Conservation (phyloP, 1,284 basidiomycete genomes). For the Boletellus sp. region DNA sequence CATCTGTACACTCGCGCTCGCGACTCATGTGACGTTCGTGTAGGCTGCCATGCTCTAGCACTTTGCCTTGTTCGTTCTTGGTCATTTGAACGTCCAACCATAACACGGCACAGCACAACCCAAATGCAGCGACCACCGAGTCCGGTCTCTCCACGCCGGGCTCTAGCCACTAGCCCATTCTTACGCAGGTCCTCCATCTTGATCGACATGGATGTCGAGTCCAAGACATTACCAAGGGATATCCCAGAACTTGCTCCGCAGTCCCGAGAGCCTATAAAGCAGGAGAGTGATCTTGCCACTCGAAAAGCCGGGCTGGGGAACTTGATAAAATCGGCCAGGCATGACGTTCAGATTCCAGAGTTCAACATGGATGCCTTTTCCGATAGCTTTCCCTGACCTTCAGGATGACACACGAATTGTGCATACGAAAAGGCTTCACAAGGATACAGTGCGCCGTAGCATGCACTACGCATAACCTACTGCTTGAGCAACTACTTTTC, state of each 20-base stretch:
- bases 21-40: constrained; percentile 5
- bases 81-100: constrained; percentile 79
- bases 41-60: constrained; percentile 90
- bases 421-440: constrained; percentile 8
- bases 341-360: constrained; percentile 80
- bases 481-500: constrained; percentile 43
- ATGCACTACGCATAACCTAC: constrained; percentile 9
- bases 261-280: constrained; percentile 37
- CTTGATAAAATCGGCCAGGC: constrained; percentile 84
- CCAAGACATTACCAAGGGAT: constrained; percentile 54
- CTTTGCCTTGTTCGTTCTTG: constrained; percentile 84
- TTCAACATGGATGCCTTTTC: constrained; percentile 75
- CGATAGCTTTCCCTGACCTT: constrained; percentile 14
- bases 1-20: not conserved
- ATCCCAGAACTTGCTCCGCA: constrained; percentile 41
- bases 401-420: constrained; percentile 3
- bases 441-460: constrained; percentile 13
- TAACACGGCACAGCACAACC: constrained; percentile 16
- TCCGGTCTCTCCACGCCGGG: constrained; percentile 40
- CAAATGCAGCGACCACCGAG: constrained; percentile 33
- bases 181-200: constrained; percentile 67
- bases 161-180: constrained; percentile 53
- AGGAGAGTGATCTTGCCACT: constrained; percentile 55
- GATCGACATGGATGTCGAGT: constrained; percentile 84
- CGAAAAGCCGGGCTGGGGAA: constrained; percentile 76